Base-by-base conservation (phyloP, 805 yeast genomes). In the Schizosaccharomyces cryophilus region DNA sequence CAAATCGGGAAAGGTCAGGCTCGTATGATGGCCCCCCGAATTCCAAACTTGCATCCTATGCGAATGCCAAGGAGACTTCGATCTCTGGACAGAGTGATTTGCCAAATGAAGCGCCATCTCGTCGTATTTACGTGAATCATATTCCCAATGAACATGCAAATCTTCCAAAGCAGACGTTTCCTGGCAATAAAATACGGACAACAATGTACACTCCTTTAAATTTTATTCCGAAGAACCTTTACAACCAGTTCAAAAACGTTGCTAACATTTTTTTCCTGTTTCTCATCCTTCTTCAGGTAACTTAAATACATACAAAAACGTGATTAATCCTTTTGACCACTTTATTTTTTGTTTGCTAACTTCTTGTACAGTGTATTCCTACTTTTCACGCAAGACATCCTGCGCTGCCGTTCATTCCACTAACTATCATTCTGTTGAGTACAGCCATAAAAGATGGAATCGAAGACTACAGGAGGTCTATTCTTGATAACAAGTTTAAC, bases 121-220 rank as follows among this genome's bases (percentile, higher is more conserved):
- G 51, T 24, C 21, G 51, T 19, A 45, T 45, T 45, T 45, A 45
- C 26, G 51, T 45, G 26, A 45, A n/a, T 45, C 21, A 24, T 24
- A 45, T 13, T 7, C 51, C 51, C 1, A 24, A 66, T 7, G 73
- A 77, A 61, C 79, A 76, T 29, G 77, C 81, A 1, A 83, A 84
- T 17, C 76, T 78, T 42, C 85, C 90, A 1, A 68, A 67, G 24
- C 74, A 76, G 0, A 69, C 71, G 19, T 90, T 85, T 68, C 81
- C 94, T 11, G 78, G 96, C 67, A 90, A 90, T 74, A 89, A 93
- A 71, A 87, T 93, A 66, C 81, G 96, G 74, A 88, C 97, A 0
- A 87, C 97, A 2, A 90, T 87, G 73, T 90, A 90, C 71, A 90
- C 96, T 2, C 96, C 97, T 5, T 69, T 93, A 58, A 75, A 87